Evolutionary conservation across 176 grass and related monocot species (phyloP), one percentile per base, ranked within the genome.

Genomic region (Zoysia japonica): DNA sequence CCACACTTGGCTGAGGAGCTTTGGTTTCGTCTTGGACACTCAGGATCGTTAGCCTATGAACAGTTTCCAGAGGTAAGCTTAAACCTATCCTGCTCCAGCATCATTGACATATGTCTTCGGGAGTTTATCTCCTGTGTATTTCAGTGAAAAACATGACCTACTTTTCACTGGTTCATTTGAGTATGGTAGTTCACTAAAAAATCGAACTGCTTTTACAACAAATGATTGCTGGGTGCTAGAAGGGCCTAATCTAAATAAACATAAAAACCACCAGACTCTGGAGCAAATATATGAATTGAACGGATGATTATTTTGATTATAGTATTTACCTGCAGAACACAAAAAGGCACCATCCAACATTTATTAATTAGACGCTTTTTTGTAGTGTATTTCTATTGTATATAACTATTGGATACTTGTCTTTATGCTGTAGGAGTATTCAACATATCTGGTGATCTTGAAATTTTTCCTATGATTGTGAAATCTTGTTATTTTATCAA

Each of bases 1-100:
- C 89, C 91, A 73, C 94, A 94, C 83, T 78, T 97, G 82, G 87
- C 87, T 10, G 91, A 94, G 86, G 94, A 97, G 76, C 90, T 97
- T 75, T 94, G 94, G 94, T 94, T 88, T 83, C 89, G 91, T 56
- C 85, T 97, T 16, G 94, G 91, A 54, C 84, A 97, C 80, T 73
- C 83, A 47, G 73, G 74, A 41, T 90, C 91, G 63, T 84, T 94
- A 85, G 89, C 94, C 3, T 72, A 97, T 46, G 83, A 90, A 86
- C 83, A 68, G 55, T 97, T 97, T 87, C 91, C 94, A 68, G 89
- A 89, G 94, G 94, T 97, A 94, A 35, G 15, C 16, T 46, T 72
- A 73, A 65, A 65, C 17, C 12, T 41, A 38, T 70, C 28, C 69
- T 28, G 16, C 42, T 77, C 52, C 15, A 69, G 48, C 2, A 43